These are phyloP conservation scores for Yarrowia yakushimensis DNA, from an alignment of 805 yeast genomes.

Conservation along the genomic window DNA sequence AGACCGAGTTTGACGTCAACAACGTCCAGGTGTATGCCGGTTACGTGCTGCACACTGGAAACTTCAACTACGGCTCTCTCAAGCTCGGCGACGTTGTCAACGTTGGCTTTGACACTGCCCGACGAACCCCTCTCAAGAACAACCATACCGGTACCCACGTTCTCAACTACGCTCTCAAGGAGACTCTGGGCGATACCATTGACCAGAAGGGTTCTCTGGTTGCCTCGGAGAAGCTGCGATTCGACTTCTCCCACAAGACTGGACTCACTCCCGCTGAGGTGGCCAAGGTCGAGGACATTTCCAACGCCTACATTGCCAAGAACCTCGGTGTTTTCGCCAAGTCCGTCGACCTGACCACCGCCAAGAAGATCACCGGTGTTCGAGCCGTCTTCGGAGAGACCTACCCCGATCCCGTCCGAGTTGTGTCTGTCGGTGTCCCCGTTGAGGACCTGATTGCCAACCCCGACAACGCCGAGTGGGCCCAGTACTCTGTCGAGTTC, in stretches of 20 bases:
- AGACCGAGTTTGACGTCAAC: slow-evolving; percentile 80
- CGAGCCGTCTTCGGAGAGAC: slow-evolving; percentile 99
- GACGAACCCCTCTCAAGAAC: slow-evolving; percentile 95
- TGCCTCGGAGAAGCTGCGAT: slow-evolving; percentile 90
- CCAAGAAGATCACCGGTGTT: slow-evolving; percentile 73
- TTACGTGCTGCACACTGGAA: slow-evolving; percentile 92
- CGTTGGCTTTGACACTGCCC: slow-evolving; percentile 84
- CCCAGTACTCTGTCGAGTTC: slow-evolving; percentile 78
- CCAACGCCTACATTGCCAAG: slow-evolving; percentile 65
- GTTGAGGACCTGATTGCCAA: slow-evolving; percentile 72
- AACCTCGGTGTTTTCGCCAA: slow-evolving; percentile 73
- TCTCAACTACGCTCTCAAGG: slow-evolving; percentile 81
- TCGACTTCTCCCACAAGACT: slow-evolving; percentile 92
- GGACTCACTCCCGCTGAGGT: slow-evolving; percentile 72
- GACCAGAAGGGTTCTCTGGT: slow-evolving; percentile 98
- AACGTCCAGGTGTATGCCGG: slow-evolving; percentile 94
- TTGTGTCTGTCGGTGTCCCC: slow-evolving; percentile 90
- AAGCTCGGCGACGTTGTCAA: slow-evolving; percentile 66
- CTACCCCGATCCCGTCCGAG: slow-evolving; percentile 98
- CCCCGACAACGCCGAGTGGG: slow-evolving; percentile 76
- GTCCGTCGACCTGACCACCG: slow-evolving; percentile 72
- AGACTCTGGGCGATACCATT: slow-evolving; percentile 78
- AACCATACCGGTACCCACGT: slow-evolving; percentile 99
- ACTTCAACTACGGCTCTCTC: slow-evolving; percentile 69
- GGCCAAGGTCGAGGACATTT: slow-evolving; percentile 67